A percentile compares a stretch with the other conserved stretches of the same genome.
These are phyloP conservation scores for Bocquillonia castaneifolia DNA, from an alignment of 441 rosid species.

Conservation along the genomic window DNA sequence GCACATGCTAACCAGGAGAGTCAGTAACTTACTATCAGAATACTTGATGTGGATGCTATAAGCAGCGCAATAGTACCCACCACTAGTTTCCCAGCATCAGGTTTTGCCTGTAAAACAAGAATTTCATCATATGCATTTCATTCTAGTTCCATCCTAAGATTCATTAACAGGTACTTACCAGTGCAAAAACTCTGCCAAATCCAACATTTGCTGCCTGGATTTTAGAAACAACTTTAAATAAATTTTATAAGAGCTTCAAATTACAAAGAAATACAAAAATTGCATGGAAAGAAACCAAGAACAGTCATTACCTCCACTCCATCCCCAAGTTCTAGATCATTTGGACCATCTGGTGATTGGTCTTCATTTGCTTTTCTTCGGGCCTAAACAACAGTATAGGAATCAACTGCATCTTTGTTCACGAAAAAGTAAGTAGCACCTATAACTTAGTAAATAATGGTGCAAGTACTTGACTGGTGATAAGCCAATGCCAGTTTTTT, in stretches of 20 bases:
- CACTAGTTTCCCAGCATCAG: conserved; percentile 68
- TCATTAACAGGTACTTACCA: conserved; percentile 39
- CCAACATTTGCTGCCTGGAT: conserved; percentile 78
- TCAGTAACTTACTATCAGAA: conserved; percentile 50
- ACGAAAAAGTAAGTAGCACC: neutral
- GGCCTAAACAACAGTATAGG: conserved; percentile 25
- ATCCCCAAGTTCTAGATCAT: conserved; percentile 65
- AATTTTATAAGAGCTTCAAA: conserved; percentile 9
- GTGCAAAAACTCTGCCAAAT: conserved; percentile 58
- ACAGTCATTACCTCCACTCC: conserved; percentile 48
- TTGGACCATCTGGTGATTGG: conserved; percentile 25
- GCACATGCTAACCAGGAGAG: neutral
- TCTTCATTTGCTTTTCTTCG: conserved; percentile 36
- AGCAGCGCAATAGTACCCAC: conserved; percentile 69
- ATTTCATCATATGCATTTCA: neutral
- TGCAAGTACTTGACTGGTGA: too few relatives aligned
- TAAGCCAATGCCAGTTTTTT: too few relatives aligned
- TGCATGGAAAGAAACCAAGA: conserved; percentile 4
- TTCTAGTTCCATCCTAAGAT: conserved; percentile 2
- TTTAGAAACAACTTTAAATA: conserved; percentile 19
- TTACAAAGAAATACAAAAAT: conserved; percentile 12
- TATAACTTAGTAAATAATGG: neutral
- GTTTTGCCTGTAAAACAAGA: conserved; percentile 56
- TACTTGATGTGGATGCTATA: conserved; percentile 63
- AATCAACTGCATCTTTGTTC: conserved; percentile 2